Base-by-base conservation (phyloP, 2,329 filamentous ascomycete genomes). In the Ascochyta fabae region DNA sequence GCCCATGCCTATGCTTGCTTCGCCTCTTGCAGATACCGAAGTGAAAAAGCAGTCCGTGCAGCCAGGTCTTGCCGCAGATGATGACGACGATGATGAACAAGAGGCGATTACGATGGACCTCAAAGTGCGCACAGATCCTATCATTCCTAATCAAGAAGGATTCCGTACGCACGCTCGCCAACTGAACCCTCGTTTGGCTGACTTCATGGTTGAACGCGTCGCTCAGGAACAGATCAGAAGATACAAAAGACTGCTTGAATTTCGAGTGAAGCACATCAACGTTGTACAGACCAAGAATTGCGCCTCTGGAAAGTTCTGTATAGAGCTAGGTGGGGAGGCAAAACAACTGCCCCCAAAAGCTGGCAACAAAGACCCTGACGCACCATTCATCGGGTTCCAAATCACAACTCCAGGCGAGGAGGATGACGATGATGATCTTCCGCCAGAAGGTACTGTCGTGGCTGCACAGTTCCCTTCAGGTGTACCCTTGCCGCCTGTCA, bases 401-500 rank as follows among this genome's bases (percentile, higher is more conserved):
- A 79, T 86, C 31, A 78, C 80, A 4, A 81, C 82, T 15, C 80
- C 85, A 42, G 84, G 83, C 15, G 74, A 75, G 15, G 84, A 83
- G 3, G 86, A 90, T 29, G 86, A 87, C 13, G 88, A 90, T 47
- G 82, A 83, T n/a, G 85, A 85, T n/a, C 81, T 83, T n/a, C 66
- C 78, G 4, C 80, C 84, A 1, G 92, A 96, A 64, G 88, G 87
- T 2, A 82, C 85, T 3, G 86, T 93, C 42, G 87, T 82, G 12
- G 80, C 84, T 9, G 89, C 92, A 16, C 89, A 87, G 60, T 96
- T 96, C 68, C 92, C 92, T 0, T 77, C 78, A 4, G 91, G 92
- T 22, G 92, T 96, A 5, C 92, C 91, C 6, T 84, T 91, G 75
- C 93, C 93, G 6, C 92, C 91, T 1, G 88, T 91, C 2, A 83